These are phyloP conservation scores for Bimuria novae-zelandiae DNA, from an alignment of 2,329 filamentous ascomycete species.

Conservation along the genomic window DNA sequence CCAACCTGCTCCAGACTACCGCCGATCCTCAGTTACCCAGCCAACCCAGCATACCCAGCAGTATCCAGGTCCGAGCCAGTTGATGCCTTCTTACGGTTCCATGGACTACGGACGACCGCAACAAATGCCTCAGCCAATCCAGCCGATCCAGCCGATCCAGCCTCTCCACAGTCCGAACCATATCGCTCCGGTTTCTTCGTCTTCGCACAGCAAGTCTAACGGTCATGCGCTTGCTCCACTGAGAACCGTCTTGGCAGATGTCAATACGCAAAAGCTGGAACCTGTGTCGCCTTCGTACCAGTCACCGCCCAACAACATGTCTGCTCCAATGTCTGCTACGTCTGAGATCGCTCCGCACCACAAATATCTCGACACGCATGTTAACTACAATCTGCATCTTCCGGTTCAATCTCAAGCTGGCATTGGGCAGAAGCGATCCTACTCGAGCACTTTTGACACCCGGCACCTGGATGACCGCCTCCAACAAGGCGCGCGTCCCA, in stretches of 20 bases:
- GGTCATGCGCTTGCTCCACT: slow-evolving; percentile 49
- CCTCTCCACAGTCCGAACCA: slow-evolving; percentile 42
- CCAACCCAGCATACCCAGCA: slow-evolving; percentile 41
- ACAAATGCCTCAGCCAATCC: slow-evolving; percentile 39
- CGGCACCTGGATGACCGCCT: slow-evolving; percentile 50
- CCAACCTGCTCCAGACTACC: slow-evolving; percentile 43
- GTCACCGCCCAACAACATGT: slow-evolving; percentile 40
- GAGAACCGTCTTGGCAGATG: slow-evolving; percentile 46
- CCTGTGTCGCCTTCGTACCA: slow-evolving; percentile 52
- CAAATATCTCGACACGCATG: slow-evolving; percentile 29
- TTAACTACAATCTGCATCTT: slow-evolving; percentile 33
- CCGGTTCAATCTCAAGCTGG: slow-evolving; percentile 29
- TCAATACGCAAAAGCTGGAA: slow-evolving; percentile 44
- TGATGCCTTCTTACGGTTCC: slow-evolving; percentile 39
- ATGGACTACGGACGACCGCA: slow-evolving; percentile 48
- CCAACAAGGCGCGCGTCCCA: slow-evolving; percentile 51
- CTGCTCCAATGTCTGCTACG: slow-evolving; percentile 39
- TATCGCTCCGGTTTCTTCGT: slow-evolving; percentile 31
- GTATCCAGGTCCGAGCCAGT: slow-evolving; percentile 41
- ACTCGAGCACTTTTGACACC: slow-evolving; percentile 52
- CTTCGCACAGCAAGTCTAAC: slow-evolving; percentile 34
- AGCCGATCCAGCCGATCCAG: slow-evolving; percentile 40
- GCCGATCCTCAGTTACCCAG: slow-evolving; percentile 46
- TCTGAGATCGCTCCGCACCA: slow-evolving; percentile 34
- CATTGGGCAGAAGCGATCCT: slow-evolving; percentile 52